A percentile compares a stretch with the other conserved stretches of the same genome.
Evolutionary conservation across 192 early-diverging fungal genomes (phyloP).

Genomic region (Rhizophlyctis rosea): DNA sequence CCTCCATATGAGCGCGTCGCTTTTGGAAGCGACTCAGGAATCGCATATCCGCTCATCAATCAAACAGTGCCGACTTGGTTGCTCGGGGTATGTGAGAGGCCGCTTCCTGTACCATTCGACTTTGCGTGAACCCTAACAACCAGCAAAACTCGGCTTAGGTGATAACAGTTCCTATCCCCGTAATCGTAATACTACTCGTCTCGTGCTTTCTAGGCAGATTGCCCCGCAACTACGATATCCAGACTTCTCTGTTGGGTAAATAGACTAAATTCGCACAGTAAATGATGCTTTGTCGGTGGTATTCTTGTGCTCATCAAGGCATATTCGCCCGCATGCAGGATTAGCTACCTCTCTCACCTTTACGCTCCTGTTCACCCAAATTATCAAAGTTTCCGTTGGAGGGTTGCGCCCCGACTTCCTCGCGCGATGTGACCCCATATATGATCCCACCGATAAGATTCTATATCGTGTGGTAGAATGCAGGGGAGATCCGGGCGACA

Average conservation of each 20-base stretch:
- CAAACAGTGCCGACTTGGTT: conserved; percentile 26
- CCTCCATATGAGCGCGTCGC: conserved; percentile 25
- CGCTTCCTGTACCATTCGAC: too few species aligned
- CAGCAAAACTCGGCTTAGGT: too few species aligned
- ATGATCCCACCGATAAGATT: not conserved
- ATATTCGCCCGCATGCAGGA: too few species aligned
- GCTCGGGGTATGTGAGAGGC: too few species aligned
- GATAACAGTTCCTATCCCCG: conserved; percentile 11
- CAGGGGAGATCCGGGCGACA: conserved; percentile 9
- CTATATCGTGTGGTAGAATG: conserved; percentile 13
- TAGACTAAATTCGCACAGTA: too few species aligned
- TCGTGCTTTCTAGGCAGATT: not conserved
- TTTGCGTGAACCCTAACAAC: too few species aligned
- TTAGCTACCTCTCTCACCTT: conserved; percentile 14
- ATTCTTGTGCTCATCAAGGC: too few species aligned
- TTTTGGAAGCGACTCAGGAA: conserved; percentile 14
- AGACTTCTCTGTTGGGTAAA: not conserved
- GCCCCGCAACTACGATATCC: not conserved
- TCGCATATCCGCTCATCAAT: conserved; percentile 18
- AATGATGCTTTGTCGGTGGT: too few species aligned
- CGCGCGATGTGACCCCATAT: conserved; percentile 20
- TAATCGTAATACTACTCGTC: conserved; percentile 11
- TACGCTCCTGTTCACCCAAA: conserved; percentile 27
- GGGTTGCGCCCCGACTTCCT: conserved; percentile 30
- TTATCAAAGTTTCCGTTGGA: conserved; percentile 27